Conservation (phyloP, 345 rosid genomes). For the Dipteronia dyeriana region DNA sequence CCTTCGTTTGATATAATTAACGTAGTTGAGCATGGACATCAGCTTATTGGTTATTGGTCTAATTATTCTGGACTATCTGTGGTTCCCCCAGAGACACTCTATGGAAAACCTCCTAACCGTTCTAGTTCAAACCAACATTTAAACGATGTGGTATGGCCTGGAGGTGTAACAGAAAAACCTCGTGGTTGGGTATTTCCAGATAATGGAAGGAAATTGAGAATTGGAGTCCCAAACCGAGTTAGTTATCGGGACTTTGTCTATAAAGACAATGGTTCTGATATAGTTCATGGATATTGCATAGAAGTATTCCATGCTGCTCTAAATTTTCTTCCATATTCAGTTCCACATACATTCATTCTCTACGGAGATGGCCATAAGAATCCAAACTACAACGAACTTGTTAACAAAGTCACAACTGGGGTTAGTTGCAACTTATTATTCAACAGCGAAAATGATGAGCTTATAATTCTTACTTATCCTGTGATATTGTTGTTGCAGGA, state of each 20-base stretch:
- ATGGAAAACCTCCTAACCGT: constrained; percentile 57
- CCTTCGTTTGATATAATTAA: constrained; percentile 82
- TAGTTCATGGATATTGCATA: constrained; percentile 71
- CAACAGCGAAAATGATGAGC: constrained; percentile 4
- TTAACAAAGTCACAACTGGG: constrained; percentile 50
- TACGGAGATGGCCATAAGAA: constrained; percentile 84
- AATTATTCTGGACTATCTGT: constrained; percentile 82
- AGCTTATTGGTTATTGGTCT: constrained; percentile 85
- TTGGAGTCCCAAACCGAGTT: constrained; percentile 77
- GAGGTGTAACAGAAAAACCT: constrained; percentile 57
- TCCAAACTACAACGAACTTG: constrained; percentile 70
- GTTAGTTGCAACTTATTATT: constrained; percentile 51
- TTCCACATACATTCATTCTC: constrained; percentile 67
- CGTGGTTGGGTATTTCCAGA: constrained; percentile 95
- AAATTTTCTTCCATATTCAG: constrained; percentile 67
- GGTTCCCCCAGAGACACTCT: constrained; percentile 72
- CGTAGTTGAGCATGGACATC: constrained; percentile 41
- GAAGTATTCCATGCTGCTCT: constrained; percentile 81
- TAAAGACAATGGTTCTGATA: constrained; percentile 47
- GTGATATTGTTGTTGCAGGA: constrained; percentile 44
- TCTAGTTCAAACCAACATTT: constrained; percentile 75
- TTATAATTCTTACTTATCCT: constrained; percentile 11
- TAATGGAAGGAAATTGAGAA: constrained; percentile 70
- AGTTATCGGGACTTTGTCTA: constrained; percentile 57
- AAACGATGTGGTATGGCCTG: constrained; percentile 78